A percentile compares a stretch with the other conserved stretches of the same genome.
Conservation (phyloP, 192 early-diverging fungal species). For the Gaertneriomyces semiglobifer region DNA sequence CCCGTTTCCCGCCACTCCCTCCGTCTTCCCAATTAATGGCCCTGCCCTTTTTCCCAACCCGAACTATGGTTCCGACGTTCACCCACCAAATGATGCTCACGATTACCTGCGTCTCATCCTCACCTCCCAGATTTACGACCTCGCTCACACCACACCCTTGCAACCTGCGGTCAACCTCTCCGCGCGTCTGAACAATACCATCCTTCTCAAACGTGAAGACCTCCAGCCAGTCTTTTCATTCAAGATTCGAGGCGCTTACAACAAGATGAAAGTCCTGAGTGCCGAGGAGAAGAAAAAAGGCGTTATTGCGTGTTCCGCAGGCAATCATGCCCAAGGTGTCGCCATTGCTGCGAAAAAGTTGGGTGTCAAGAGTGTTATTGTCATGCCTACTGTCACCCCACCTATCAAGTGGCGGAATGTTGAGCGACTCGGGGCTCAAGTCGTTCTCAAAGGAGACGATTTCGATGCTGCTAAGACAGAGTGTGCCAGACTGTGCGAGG, state of each 20-base stretch:
- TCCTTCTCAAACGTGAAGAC: slow-evolving; percentile 54
- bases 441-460: slow-evolving; percentile 44
- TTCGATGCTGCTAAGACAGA: slow-evolving; percentile 55
- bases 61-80: too few species aligned
- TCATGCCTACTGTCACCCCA: slow-evolving; percentile 54
- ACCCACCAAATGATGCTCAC: too few species aligned
- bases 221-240: slow-evolving; percentile 55
- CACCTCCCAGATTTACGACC: slow-evolving; percentile 52
- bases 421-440: slow-evolving; percentile 41
- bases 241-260: slow-evolving; percentile 52
- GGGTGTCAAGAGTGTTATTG: slow-evolving; percentile 44
- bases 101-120: slow-evolving; percentile 41
- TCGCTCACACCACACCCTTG: slow-evolving; percentile 38
- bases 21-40: too few species aligned
- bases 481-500: slow-evolving; percentile 36
- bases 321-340: slow-evolving; percentile 45
- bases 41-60: too few species aligned
- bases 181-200: slow-evolving; percentile 29
- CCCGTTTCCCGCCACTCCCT: too few species aligned
- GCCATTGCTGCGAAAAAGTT: slow-evolving; percentile 51
- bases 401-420: slow-evolving; percentile 53
- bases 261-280: slow-evolving; percentile 44
- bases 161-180: slow-evolving; percentile 35
- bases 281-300: slow-evolving; percentile 38
- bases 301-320: slow-evolving; percentile 34